Evolutionary conservation across 2,329 filamentous ascomycete genomes (phyloP).

Genomic region (Diaporthe velutina): DNA sequence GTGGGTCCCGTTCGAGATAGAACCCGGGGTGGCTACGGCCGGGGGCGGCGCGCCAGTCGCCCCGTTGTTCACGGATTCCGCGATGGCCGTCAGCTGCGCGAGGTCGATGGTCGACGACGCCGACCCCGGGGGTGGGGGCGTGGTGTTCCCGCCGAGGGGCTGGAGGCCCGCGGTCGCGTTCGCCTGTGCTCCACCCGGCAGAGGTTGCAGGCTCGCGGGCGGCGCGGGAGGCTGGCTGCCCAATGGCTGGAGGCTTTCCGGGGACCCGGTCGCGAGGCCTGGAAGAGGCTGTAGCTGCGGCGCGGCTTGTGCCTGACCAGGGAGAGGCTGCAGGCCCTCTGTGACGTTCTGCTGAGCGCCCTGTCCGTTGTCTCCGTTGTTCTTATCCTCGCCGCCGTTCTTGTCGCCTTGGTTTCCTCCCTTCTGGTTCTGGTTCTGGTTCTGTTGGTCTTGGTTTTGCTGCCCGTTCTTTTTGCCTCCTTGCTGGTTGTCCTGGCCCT

Average conservation of each 20-base stretch:
- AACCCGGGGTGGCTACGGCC: not conserved
- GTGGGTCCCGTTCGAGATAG: not conserved
- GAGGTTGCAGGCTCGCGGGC: slow-evolving; percentile 12
- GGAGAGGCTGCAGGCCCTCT: slow-evolving; percentile 33
- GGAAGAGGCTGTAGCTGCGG: slow-evolving; percentile 28
- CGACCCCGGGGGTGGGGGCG: not conserved
- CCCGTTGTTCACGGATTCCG: not conserved
- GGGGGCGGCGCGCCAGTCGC: not conserved
- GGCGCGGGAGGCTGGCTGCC: slow-evolving; percentile 1
- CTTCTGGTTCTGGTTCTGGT: slow-evolving; percentile 21
- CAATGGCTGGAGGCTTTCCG: slow-evolving; percentile 27
- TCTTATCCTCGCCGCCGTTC: slow-evolving; percentile 33
- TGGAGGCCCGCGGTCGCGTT: slow-evolving; percentile 7
- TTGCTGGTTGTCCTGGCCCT: not conserved
- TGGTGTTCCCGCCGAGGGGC: not conserved
- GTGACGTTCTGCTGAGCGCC: slow-evolving; percentile 5
- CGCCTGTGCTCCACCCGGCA: not conserved
- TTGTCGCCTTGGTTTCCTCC: slow-evolving; percentile 28
- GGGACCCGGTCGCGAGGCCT: slow-evolving; percentile 20
- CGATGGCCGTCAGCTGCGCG: slow-evolving; percentile 13
- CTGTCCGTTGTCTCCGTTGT: not conserved
- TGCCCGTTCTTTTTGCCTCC: slow-evolving; percentile 7
- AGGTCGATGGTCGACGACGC: slow-evolving; percentile 19
- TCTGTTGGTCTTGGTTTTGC: not conserved
- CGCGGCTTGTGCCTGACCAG: slow-evolving; percentile 20